Evolutionary conservation across 352 stramenopile genomes (phyloP).

Genomic region (Pythium scleroteichum): DNA sequence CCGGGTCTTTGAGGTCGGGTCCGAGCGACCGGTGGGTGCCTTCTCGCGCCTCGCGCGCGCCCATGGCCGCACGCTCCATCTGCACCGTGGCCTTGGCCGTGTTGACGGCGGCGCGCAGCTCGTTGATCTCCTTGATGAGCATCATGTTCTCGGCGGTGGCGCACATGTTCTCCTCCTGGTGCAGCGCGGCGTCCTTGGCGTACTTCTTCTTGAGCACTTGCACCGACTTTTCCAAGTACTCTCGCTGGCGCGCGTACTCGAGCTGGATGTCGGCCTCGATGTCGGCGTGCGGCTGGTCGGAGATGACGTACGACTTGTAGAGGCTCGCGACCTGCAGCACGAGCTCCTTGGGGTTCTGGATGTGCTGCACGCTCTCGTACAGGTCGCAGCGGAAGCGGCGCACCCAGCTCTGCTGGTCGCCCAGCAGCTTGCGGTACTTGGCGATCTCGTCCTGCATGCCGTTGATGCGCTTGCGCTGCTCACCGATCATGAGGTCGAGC

Average conservation of each 20-base stretch:
- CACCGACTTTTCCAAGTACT: slow-evolving; percentile 93
- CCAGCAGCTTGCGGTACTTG: slow-evolving; percentile 50
- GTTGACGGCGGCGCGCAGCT: slow-evolving; percentile 78
- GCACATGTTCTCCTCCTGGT: slow-evolving; percentile 64
- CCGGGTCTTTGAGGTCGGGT: slow-evolving; percentile 39
- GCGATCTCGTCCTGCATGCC: slow-evolving; percentile 84
- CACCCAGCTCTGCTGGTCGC: slow-evolving; percentile 68
- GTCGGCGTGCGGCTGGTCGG: slow-evolving; percentile 40
- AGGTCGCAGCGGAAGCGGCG: slow-evolving; percentile 86
- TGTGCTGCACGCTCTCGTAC: slow-evolving; percentile 70
- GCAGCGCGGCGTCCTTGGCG: slow-evolving; percentile 60
- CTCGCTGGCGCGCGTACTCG: slow-evolving; percentile 90
- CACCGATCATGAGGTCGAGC: slow-evolving; percentile 92
- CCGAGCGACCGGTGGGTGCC: slow-evolving; percentile 20
- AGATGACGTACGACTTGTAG: slow-evolving; percentile 74
- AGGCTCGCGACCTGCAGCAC: slow-evolving; percentile 72
- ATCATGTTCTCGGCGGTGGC: slow-evolving; percentile 86
- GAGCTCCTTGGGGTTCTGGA: slow-evolving; percentile 80
- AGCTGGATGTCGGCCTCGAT: slow-evolving; percentile 72
- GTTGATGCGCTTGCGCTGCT: slow-evolving; percentile 86
- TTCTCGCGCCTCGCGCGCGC: slow-evolving; percentile 26
- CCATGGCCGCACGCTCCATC: slow-evolving; percentile 63
- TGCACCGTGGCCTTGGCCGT: slow-evolving; percentile 76
- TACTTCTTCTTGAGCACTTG: slow-evolving; percentile 90
- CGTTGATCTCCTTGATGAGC: slow-evolving; percentile 93